Evolutionary conservation across 2,329 filamentous ascomycete genomes (phyloP).

Genomic region (Alternaria consortialis): DNA sequence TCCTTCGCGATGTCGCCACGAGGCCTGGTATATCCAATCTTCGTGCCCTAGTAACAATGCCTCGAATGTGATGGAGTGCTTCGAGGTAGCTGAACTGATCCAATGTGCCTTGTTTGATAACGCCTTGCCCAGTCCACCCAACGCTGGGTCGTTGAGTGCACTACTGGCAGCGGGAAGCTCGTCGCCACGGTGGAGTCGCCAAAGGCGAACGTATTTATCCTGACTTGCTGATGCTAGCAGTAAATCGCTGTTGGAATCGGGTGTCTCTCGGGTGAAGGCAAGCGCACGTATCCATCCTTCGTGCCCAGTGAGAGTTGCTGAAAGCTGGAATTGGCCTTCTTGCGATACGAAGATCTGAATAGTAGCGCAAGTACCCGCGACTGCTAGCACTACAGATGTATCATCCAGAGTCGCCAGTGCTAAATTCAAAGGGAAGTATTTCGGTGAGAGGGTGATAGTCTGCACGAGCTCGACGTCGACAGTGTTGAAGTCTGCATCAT

Average conservation of each 20-base stretch:
- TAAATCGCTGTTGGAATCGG: slow-evolving; percentile 68
- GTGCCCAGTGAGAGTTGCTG: slow-evolving; percentile 84
- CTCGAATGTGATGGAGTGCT: slow-evolving; percentile 89
- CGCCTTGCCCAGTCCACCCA: slow-evolving; percentile 72
- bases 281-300: slow-evolving; percentile 95
- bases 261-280: slow-evolving; percentile 74
- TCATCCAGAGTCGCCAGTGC: slow-evolving; percentile 71
- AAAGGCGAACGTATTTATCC: slow-evolving; percentile 95
- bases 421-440: slow-evolving; percentile 82
- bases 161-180: slow-evolving; percentile 67
- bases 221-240: slow-evolving; percentile 93
- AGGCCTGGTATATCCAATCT: slow-evolving; percentile 95
- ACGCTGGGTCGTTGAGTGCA: slow-evolving; percentile 64
- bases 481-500: slow-evolving; percentile 38
- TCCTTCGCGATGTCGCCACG: slow-evolving; percentile 69
- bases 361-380: slow-evolving; percentile 83
- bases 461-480: slow-evolving; percentile 42
- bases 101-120: slow-evolving; percentile 90
- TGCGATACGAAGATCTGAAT: slow-evolving; percentile 80
- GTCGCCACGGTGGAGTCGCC: slow-evolving; percentile 80
- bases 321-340: slow-evolving; percentile 68
- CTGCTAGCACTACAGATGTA: slow-evolving; percentile 73
- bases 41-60: slow-evolving; percentile 93
- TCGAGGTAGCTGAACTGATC: slow-evolving; percentile 66
- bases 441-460: slow-evolving; percentile 75